Base-by-base conservation (phyloP, 371 early-diverging fungal genomes). In the Apophysomyces ossiformis region DNA sequence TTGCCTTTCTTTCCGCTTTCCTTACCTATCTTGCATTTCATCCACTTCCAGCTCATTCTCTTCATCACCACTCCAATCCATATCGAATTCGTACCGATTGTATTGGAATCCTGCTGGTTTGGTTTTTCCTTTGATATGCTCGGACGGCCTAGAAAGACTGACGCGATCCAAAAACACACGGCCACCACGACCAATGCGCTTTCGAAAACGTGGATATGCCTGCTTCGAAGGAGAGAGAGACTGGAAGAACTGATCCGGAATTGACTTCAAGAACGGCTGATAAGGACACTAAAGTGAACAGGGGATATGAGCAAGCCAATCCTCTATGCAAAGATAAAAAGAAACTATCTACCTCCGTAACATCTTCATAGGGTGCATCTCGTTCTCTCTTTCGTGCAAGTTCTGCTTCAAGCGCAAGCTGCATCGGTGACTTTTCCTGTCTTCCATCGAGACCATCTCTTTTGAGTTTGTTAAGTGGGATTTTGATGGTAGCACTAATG, bases 111-210 rank as follows among this genome's bases (percentile, higher is more conserved):
- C 11, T 7, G 37, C 6, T 12, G 78, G 80, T 26, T 68, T 69
- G 15, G 64, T 70, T 57, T 81, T 76, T 7, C 76, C 76, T 11
- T 70, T 63, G 43, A 18, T 41, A 13, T 37, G 57, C 37, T 45
- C 50, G 37, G 39, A 11, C 13, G 64, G 39, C 57, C 7, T 13
- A 7, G 59, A 46, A 59, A 18, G 44, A 7, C 61, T 59, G 13
- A 61, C 45, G 35, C 88, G 82, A 67, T 87, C 88, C 12, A 86
- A 76, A 58, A 81, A 82, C 13, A 84, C 73, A 50, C 89, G 83
- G 18, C 89, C 89, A 50, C 89, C 87, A 68, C 89, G 85, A 18
- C 89, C 89, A 37, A 84, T 58, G 26, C 89, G 84, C 67, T 78
- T 82, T 64, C 89, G 76, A 64, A 79, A 86, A 1, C 70, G 73